Conservation (phyloP, 805 yeast genomes). For the Candida sphagnicola region DNA sequence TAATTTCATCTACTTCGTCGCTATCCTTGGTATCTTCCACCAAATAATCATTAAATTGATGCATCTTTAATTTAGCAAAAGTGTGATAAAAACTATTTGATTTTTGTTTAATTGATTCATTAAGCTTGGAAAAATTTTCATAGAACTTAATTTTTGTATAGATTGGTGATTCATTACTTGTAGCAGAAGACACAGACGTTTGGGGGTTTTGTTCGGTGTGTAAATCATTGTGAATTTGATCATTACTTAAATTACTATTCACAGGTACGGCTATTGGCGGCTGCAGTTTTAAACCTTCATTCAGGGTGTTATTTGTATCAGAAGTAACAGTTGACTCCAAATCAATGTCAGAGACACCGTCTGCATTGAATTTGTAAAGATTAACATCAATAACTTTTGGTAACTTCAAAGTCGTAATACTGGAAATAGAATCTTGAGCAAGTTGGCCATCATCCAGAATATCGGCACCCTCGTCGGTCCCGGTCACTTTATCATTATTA, state of each 20-base stretch:
- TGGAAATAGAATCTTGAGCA: slow-evolving; percentile 7
- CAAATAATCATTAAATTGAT: slow-evolving; percentile 12
- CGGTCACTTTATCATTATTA: neutral
- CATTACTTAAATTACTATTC: neutral
- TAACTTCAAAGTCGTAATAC: slow-evolving; percentile 15
- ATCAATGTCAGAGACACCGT: neutral
- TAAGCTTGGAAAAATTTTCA: slow-evolving; percentile 18
- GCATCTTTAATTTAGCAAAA: slow-evolving; percentile 13
- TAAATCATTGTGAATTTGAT: no score
- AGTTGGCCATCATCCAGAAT: neutral
- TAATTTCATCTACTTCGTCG: neutral
- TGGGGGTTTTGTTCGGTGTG: no score
- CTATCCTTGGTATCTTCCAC: slow-evolving; percentile 1
- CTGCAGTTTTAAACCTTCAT: slow-evolving; percentile 1
- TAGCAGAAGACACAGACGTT: no score
- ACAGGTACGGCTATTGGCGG: neutral
- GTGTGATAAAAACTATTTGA: slow-evolving; percentile 17
- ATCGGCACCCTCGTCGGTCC: neutral
- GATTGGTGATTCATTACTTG: neutral
- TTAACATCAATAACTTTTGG: slow-evolving; percentile 8
- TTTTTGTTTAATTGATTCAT: slow-evolving; percentile 19
- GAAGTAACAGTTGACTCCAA: neutral
- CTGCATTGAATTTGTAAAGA: neutral
- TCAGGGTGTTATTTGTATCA: neutral
- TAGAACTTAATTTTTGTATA: slow-evolving; percentile 16